Evolutionary conservation across 352 stramenopile species (phyloP).

Genomic region (Halophytophthora batemanensis): DNA sequence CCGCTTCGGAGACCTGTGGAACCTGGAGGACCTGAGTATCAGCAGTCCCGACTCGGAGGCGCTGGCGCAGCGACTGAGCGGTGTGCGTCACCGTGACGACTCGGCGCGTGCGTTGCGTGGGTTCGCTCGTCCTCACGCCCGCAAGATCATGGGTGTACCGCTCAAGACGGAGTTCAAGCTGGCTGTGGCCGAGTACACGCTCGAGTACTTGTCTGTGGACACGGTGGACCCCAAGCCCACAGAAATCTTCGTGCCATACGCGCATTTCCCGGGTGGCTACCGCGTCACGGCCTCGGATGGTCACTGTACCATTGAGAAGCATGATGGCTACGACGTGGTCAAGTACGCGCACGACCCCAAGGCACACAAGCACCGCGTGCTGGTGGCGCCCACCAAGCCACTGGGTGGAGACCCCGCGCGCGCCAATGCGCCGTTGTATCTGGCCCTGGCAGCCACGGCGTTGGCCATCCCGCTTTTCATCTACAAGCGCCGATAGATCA

Average conservation of each 20-base stretch:
- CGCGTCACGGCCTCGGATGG: slow-evolving; percentile 32
- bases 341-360: slow-evolving; percentile 33
- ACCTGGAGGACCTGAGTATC: slow-evolving; percentile 81
- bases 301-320: slow-evolving; percentile 33
- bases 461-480: slow-evolving; percentile 18
- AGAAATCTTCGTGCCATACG: slow-evolving; percentile 36
- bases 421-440: too few relatives aligned
- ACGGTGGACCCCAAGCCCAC: slow-evolving; percentile 5
- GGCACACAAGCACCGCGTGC: slow-evolving; percentile 27
- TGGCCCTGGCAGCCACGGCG: too few relatives aligned
- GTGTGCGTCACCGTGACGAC: slow-evolving; percentile 31
- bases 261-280: slow-evolving; percentile 30
- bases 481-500: slow-evolving; percentile 27
- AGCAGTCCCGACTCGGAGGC: slow-evolving; percentile 44
- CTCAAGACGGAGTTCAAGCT: slow-evolving; percentile 50
- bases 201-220: slow-evolving; percentile 40
- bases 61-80: slow-evolving; percentile 21
- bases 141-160: slow-evolving; percentile 58
- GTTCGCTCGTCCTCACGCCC: slow-evolving; percentile 57
- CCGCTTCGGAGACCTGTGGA: slow-evolving; percentile 79
- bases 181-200: slow-evolving; percentile 44
- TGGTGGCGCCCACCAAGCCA: slow-evolving; percentile 28
- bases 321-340: slow-evolving; percentile 48
- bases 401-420: too few relatives aligned
- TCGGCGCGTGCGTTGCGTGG: slow-evolving; percentile 42